A percentile compares a stretch with the other conserved stretches of the same genome.
phyloP scores from a whole-genome alignment of 768 basidiomycete genomes.

The Wakefieldia striispora region DNA sequence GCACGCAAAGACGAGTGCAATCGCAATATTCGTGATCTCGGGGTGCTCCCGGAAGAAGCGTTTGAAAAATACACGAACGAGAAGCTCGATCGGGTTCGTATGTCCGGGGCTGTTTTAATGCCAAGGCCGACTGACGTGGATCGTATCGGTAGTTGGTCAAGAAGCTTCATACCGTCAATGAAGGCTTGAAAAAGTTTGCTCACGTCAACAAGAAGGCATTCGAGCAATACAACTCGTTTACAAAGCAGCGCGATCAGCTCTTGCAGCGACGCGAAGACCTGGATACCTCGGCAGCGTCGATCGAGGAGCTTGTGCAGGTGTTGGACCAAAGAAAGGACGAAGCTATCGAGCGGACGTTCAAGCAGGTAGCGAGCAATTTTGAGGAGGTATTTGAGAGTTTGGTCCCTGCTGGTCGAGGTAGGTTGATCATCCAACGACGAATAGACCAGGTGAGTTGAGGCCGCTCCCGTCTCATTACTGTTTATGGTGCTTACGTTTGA shows the following conservation, averaged over 20 bases:
- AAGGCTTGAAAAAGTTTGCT: conserved; percentile 91
- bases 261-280: conserved; percentile 85
- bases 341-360: conserved; percentile 97
- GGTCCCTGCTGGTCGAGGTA: conserved; percentile 89
- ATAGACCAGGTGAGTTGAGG: conserved; percentile 66
- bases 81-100: conserved; percentile 79
- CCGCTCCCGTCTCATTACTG: neutral
- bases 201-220: conserved; percentile 99
- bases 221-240: conserved; percentile 97
- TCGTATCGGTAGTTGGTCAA: conserved; percentile 69
- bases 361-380: conserved; percentile 96
- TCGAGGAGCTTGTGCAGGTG: conserved; percentile 89
- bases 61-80: conserved; percentile 92
- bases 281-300: conserved; percentile 84
- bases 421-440: conserved; percentile 88
- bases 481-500: neutral
- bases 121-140: neutral
- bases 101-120: neutral
- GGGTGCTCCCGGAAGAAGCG: conserved; percentile 95
- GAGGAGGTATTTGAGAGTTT: conserved; percentile 96
- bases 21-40: conserved; percentile 92
- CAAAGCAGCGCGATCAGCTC: conserved; percentile 93
- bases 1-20: conserved; percentile 92
- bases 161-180: conserved; percentile 89
- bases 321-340: conserved; percentile 98